Evolutionary conservation across 1,139 yeast species (phyloP), one percentile per base, ranked within the genome.

Genomic region (Sugiyamaella japonica): DNA sequence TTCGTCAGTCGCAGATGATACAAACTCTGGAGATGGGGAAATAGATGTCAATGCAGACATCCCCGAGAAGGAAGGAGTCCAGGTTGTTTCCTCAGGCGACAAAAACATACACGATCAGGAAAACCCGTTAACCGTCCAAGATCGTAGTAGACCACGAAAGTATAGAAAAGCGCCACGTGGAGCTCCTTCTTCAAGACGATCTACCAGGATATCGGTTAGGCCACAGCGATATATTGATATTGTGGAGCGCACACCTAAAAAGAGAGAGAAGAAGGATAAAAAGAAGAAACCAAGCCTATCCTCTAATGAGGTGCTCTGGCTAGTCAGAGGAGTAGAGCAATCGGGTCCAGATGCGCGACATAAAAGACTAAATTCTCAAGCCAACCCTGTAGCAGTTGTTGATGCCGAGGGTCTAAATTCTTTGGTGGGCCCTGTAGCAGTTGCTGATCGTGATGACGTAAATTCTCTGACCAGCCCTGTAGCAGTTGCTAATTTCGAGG

Each of bases 181-280:
- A 20, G 25, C 25, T 20, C 6, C 44, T 12, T 31, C 44, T 15
- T 9, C 32, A 31, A 20, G 49, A 32, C 9, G 25, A 8, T 45
- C 49, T 3, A 36, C 23, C 16, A 45, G 49, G 25, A 7, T 45
- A n/a, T 17, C 28, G 3, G n/a, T 7, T 20, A n/a, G 32, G 10
- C 48, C 48, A 2, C 12, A 44, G 15, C 39, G 48, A n/a, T 44
- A 32, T 16, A 44, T 44, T 2, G 40, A 44, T 34, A 20, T 44
- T 16, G 31, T 44, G n/a, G 48, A 17, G 38, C 16, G 4, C 12
- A 31, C 8, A 9, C 25, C 25, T 12, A 43, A 2, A 5, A 44
- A 10, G 12, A n/a, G n/a, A n/a, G 17, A 34, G 16, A 34, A 3
- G 8, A 12, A 8, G 44, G 32, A 25, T 7, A 25, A 23, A 32